phyloP scores from a whole-genome alignment of 352 stramenopile genomes.

The Phytophthora tubulina region DNA sequence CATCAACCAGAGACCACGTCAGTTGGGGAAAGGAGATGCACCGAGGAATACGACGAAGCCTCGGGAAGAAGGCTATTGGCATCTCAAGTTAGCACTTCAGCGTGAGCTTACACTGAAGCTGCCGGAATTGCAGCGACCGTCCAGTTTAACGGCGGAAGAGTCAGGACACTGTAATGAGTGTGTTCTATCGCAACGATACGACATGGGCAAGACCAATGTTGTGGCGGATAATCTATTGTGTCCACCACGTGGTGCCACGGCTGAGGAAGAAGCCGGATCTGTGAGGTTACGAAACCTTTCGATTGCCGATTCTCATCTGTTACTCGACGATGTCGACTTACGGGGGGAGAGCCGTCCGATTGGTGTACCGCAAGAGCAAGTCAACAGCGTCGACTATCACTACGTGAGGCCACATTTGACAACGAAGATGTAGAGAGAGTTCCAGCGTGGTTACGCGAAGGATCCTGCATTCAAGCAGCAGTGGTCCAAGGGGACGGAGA shows the following conservation, averaged over 20 bases:
- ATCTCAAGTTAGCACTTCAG: constrained; percentile 32
- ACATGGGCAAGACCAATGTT: constrained; percentile 12
- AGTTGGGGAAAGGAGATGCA: constrained; percentile 28
- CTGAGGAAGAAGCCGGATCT: neutral
- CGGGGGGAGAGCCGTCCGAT: neutral
- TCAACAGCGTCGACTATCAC: no score
- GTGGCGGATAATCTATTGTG: constrained; percentile 5
- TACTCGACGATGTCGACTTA: constrained; percentile 18
- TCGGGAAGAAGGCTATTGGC: constrained; percentile 4
- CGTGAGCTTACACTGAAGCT: constrained; percentile 41
- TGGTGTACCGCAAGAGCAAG: no score
- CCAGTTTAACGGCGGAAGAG: constrained; percentile 48
- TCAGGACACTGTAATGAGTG: constrained; percentile 24
- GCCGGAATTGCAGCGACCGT: constrained; percentile 29
- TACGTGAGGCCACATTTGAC: neutral
- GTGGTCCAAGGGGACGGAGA: no score
- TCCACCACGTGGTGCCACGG: neutral
- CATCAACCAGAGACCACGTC: constrained; percentile 26
- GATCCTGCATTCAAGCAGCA: neutral
- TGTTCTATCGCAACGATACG: constrained; percentile 14
- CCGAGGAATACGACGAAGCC: neutral
- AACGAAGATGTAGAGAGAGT: neutral
- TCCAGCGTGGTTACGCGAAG: neutral
- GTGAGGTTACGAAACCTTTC: constrained; percentile 1
- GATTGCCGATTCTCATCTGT: constrained; percentile 3